Evolutionary conservation across 768 basidiomycete genomes (phyloP), one percentile per base, ranked within the genome.

Genomic region (Calocybe gangraenosa): DNA sequence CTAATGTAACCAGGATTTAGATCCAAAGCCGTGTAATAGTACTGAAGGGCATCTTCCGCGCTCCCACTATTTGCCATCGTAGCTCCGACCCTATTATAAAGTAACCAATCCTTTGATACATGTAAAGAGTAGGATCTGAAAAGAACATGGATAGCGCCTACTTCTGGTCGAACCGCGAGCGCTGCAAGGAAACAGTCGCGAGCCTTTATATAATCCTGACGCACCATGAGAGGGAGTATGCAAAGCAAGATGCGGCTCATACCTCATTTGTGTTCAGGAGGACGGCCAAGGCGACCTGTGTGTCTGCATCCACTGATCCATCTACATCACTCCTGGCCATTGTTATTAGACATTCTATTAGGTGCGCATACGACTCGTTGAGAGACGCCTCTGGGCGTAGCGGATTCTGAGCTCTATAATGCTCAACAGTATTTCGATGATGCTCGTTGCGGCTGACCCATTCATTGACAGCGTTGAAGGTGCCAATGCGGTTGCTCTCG

Each of bases 131-230:
- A 39, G 32, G 13, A 41, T 50, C 37, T 52, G 50, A 28, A n/a
- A 32, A 23, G 45, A 10, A 28, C 22, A 6, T 14, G 22, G 25
- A 42, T n/a, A 17, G 33, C 36, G 58, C 73, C 44, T 59, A 96
- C 94, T 44, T 92, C 84, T 2, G 93, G 95, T 47, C 92, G 75
- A 40, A 92, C 83, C 3, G 83, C 83, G 48, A 98, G 67, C 1
- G 96, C 96, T 0, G 94, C 76, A 38, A 74, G 73, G 68, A 99
- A 97, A 69, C 96, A 99, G 61, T 99, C 96, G 49, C 86, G 82
- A 0, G 95, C 92, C 62, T 92, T 94, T 17, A 69, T 74, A 56
- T 91, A 98, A 36, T 97, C 94, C 90, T 93, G 49, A 8, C 42
- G 11, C 23, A 28, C 45, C 3, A 34, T 44, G n/a, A 53, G 55